Percentiles rank a stretch among this genome's conserved stretches.
These are phyloP conservation scores for Tagetes erecta DNA, from an alignment of 129 eudicot species.

Conservation along the genomic window DNA sequence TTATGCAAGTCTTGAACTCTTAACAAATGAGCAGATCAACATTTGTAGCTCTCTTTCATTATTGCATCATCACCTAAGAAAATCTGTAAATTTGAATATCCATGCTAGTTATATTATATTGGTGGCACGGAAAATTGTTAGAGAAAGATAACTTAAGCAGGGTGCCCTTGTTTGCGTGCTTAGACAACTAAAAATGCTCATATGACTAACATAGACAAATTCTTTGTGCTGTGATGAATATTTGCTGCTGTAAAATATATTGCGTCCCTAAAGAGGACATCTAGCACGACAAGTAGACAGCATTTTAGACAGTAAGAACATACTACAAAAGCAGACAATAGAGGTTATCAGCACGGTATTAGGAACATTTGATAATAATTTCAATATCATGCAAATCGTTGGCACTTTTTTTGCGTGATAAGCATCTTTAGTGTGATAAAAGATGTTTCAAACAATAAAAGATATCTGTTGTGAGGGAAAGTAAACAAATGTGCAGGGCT, in stretches of 20 bases:
- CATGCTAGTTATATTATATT: neutral
- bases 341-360: neutral
- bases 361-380: neutral
- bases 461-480: conserved; percentile 1
- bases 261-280: neutral
- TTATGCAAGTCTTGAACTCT: neutral
- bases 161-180: neutral
- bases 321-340: neutral
- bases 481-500: neutral
- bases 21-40: neutral
- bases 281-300: neutral
- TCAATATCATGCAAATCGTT: neutral
- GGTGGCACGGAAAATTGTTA: neutral
- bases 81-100: neutral
- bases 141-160: conserved; percentile 7
- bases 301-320: neutral
- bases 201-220: neutral
- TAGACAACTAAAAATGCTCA: conserved; percentile 7
- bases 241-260: conserved; percentile 4
- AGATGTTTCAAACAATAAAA: neutral
- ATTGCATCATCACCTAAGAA: neutral
- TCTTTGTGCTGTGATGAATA: neutral
- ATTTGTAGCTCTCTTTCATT: neutral
- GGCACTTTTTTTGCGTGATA: too few species aligned
- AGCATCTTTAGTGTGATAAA: neutral